A percentile compares a stretch with the other conserved stretches of the same genome.
These are phyloP conservation scores for Talaromyces atroroseus DNA, from an alignment of 2,329 filamentous ascomycete species.

Conservation along the genomic window DNA sequence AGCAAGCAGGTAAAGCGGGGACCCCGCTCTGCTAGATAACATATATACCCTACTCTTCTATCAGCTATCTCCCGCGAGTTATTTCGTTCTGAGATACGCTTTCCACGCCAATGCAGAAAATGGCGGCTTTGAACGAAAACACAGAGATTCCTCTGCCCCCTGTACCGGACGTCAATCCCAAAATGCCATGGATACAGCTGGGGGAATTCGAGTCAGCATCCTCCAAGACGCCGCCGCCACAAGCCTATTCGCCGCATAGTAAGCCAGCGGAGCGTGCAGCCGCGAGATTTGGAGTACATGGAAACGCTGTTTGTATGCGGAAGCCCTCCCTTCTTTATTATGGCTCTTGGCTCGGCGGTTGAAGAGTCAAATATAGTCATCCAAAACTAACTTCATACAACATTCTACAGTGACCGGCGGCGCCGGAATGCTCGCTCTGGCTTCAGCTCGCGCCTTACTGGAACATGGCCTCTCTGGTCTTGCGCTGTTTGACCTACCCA, in stretches of 20 bases:
- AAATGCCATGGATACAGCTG: constrained; percentile 22
- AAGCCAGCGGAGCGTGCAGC: constrained; percentile 23
- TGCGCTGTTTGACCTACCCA: constrained; percentile 56
- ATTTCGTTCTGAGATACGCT: background rate
- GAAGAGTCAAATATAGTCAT: background rate
- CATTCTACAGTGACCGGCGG: constrained; percentile 55
- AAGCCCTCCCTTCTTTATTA: background rate
- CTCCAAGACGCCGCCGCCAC: constrained; percentile 25
- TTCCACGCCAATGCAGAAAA: background rate
- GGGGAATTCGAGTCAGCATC: constrained; percentile 17
- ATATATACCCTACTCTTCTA: no score
- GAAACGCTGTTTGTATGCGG: constrained; percentile 26
- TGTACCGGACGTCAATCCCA: constrained; percentile 4
- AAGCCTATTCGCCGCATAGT: constrained; percentile 17
- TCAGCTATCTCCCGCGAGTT: background rate
- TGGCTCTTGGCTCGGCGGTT: background rate
- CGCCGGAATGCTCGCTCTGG: constrained; percentile 58
- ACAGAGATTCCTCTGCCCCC: constrained; percentile 5
- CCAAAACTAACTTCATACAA: background rate
- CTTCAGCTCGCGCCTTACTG: constrained; percentile 57
- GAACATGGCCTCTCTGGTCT: constrained; percentile 61
- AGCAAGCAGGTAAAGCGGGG: no score
- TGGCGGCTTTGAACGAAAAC: background rate
- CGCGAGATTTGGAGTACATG: constrained; percentile 25
- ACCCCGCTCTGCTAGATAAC: no score